Percentiles rank a stretch among this genome's conserved stretches.
Conservation (phyloP, 139 green algal species). For the Chlorella sp. region DNA sequence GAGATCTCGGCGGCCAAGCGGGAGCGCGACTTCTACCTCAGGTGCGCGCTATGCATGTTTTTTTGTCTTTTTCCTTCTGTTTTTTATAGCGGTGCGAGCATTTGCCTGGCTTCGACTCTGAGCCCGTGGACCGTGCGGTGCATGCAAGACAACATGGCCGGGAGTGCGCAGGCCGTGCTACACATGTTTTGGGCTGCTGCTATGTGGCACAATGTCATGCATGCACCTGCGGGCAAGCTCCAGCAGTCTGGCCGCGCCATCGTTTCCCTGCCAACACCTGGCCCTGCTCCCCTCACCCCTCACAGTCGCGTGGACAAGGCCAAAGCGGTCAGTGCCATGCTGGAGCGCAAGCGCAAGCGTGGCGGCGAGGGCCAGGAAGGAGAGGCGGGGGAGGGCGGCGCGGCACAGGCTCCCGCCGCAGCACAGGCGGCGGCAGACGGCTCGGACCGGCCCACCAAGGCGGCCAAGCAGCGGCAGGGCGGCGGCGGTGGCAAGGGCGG, state of each 20-base stretch:
- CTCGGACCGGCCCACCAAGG: background rate
- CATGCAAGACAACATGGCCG: no score
- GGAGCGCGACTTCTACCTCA: slow-evolving; percentile 96
- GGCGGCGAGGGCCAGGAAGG: background rate
- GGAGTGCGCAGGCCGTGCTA: no score
- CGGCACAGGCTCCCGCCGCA: background rate
- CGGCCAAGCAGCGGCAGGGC: background rate
- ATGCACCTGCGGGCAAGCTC: no score
- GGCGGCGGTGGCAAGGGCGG: background rate
- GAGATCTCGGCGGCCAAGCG: slow-evolving; percentile 90
- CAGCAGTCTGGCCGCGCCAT: no score
- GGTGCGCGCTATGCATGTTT: no score
- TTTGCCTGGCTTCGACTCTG: no score
- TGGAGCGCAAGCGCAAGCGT: slow-evolving; percentile 64
- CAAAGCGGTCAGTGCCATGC: slow-evolving; percentile 64
- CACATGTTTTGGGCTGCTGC: no score
- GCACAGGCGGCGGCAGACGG: background rate
- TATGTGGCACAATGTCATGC: no score
- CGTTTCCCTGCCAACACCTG: background rate
- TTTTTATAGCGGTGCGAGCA: no score
- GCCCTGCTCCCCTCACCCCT: background rate
- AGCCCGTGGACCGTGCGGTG: no score
- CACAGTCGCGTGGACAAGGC: slow-evolving; percentile 58
- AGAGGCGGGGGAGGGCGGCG: background rate
- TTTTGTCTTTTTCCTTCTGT: no score